phyloP scores from a whole-genome alignment of 257 asterid species.

The Solanum piurae region DNA sequence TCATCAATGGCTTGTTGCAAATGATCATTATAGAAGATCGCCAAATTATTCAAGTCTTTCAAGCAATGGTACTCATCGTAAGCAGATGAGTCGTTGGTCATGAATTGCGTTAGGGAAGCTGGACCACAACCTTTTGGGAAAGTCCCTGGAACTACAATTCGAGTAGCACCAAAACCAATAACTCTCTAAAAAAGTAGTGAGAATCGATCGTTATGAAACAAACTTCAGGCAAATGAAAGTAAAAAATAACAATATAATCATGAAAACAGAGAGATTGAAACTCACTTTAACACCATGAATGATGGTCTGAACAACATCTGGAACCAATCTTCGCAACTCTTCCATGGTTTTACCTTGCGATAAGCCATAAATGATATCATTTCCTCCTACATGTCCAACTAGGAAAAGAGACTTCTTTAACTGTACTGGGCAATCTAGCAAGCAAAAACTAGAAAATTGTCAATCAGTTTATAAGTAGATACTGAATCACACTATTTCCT shows the following conservation, averaged over 20 bases:
- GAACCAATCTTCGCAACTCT: not conserved
- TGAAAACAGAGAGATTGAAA: not conserved
- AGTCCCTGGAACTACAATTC: not conserved
- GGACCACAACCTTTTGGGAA: not conserved
- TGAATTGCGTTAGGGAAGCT: not conserved
- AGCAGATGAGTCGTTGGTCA: not conserved
- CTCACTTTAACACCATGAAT: constrained; percentile 5
- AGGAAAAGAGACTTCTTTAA: not conserved
- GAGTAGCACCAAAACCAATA: not conserved
- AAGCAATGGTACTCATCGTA: not conserved
- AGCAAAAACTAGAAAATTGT: constrained; percentile 3
- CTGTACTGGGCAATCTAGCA: not conserved
- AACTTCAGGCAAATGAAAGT: not conserved
- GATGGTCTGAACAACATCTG: constrained; percentile 5
- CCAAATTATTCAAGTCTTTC: not conserved
- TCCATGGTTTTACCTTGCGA: constrained; percentile 13
- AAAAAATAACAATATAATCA: not conserved
- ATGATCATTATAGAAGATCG: not conserved
- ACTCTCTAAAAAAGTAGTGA: not conserved
- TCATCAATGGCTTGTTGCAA: not conserved
- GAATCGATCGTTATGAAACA: not conserved
- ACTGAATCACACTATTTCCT: not conserved
- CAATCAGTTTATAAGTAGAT: too few relatives aligned
- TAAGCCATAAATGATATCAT: constrained; percentile 5
- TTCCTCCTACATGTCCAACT: constrained; percentile 14